Evolutionary conservation across 768 basidiomycete genomes (phyloP).

Genomic region (Postia placenta): DNA sequence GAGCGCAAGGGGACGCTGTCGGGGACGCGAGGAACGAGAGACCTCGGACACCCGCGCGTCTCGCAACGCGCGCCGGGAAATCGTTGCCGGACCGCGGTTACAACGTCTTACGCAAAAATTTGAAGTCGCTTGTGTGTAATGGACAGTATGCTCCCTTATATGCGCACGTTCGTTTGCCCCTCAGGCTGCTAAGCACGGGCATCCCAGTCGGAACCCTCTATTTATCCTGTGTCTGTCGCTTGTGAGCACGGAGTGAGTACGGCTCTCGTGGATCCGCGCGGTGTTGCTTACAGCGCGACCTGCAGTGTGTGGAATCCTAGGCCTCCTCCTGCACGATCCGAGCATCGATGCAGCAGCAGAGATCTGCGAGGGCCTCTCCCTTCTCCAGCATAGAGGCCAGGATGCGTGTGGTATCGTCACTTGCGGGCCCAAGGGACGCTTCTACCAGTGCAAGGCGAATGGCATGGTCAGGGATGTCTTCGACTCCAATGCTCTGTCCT

Average conservation of each 20-base stretch:
- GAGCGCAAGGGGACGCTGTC: neutral
- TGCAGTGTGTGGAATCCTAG: constrained; percentile 89
- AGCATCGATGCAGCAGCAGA: constrained; percentile 72
- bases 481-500: constrained; percentile 69
- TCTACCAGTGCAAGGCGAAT: constrained; percentile 98
- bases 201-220: neutral
- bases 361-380: constrained; percentile 90
- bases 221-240: neutral
- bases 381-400: constrained; percentile 95
- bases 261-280: neutral
- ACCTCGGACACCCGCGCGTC: constrained; percentile 4
- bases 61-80: constrained; percentile 3
- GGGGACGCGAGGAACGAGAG: neutral
- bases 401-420: constrained; percentile 98
- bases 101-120: neutral
- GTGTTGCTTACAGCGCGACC: neutral
- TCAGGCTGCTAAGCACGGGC: neutral
- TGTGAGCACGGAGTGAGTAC: neutral
- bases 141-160: neutral
- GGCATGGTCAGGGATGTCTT: constrained; percentile 99
- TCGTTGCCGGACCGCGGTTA: constrained; percentile 1
- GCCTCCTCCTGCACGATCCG: constrained; percentile 78
- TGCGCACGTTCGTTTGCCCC: constrained; percentile 2
- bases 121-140: neutral
- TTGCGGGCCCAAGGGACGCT: constrained; percentile 89